A percentile compares a stretch with the other conserved stretches of the same genome.
phyloP scores from a whole-genome alignment of 352 stramenopile genomes.

The Hyaloperonospora arabidopsidis region DNA sequence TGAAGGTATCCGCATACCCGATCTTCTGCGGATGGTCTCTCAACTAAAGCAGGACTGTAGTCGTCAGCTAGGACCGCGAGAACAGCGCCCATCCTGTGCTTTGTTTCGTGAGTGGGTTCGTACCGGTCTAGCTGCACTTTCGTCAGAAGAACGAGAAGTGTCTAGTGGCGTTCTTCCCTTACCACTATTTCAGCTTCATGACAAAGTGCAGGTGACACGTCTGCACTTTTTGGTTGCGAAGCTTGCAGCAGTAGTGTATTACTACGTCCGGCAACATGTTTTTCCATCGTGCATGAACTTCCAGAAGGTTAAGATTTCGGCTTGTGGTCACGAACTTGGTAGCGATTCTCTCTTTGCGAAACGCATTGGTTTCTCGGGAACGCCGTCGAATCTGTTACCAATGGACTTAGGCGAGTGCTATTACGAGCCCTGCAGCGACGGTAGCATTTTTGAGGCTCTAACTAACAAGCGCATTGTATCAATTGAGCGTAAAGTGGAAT shows the following conservation, averaged over 20 bases:
- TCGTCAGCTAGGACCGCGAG: slow-evolving; percentile 70
- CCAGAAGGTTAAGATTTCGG: slow-evolving; percentile 97
- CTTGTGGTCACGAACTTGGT: slow-evolving; percentile 98
- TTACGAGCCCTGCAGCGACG: slow-evolving; percentile 97
- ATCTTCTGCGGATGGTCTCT: slow-evolving; percentile 82
- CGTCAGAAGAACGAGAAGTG: slow-evolving; percentile 22
- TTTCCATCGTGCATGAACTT: slow-evolving; percentile 99
- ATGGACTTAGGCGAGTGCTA: slow-evolving; percentile 97
- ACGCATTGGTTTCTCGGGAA: slow-evolving; percentile 98
- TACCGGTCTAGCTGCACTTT: slow-evolving; percentile 33
- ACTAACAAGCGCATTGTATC: slow-evolving; percentile 89
- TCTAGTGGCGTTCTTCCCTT: slow-evolving; percentile 83
- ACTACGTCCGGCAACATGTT: slow-evolving; percentile 96
- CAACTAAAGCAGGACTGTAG: slow-evolving; percentile 86
- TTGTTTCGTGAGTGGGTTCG: slow-evolving; percentile 77
- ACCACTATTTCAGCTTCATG: slow-evolving; percentile 94
- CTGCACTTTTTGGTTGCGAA: slow-evolving; percentile 92
- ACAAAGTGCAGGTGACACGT: slow-evolving; percentile 92
- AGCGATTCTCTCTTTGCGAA: slow-evolving; percentile 96
- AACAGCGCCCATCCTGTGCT: slow-evolving; percentile 66
- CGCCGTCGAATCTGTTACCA: slow-evolving; percentile 96
- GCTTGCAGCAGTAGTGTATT: slow-evolving; percentile 92
- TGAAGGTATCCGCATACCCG: slow-evolving; percentile 78
- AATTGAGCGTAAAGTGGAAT: slow-evolving; percentile 78
- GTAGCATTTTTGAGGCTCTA: slow-evolving; percentile 96